Percentiles rank a stretch among this genome's conserved stretches.
These are phyloP conservation scores for Saitozyma podzolica DNA, from an alignment of 768 basidiomycete genomes.

Conservation along the genomic window DNA sequence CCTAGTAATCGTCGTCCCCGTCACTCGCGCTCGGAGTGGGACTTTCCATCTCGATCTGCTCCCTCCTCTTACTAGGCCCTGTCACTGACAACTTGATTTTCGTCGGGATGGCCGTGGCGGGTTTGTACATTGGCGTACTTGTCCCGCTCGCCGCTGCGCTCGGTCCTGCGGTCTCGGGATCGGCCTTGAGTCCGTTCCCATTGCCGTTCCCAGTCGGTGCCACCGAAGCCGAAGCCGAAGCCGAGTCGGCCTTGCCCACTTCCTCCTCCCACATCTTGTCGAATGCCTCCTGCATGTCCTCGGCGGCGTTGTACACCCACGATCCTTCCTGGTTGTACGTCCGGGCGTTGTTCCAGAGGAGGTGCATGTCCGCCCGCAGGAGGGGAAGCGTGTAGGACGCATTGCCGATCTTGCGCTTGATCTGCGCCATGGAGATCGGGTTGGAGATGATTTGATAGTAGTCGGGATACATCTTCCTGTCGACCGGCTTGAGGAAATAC, in stretches of 20 bases:
- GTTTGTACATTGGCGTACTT: slow-evolving; percentile 44
- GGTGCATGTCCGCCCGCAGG: slow-evolving; percentile 75
- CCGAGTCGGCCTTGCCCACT: slow-evolving; percentile 16
- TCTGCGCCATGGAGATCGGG: slow-evolving; percentile 83
- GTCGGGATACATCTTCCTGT: slow-evolving; percentile 68
- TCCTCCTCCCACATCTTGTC: slow-evolving; percentile 66
- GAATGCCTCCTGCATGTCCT: slow-evolving; percentile 90
- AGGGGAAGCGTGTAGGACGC: slow-evolving; percentile 72
- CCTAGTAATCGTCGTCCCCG: slow-evolving; percentile 27
- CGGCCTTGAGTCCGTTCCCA: slow-evolving; percentile 7
- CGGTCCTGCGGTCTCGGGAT: slow-evolving; percentile 1
- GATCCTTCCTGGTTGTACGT: slow-evolving; percentile 93
- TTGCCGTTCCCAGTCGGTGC: neutral
- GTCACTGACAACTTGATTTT: slow-evolving; percentile 28
- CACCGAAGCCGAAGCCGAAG: neutral
- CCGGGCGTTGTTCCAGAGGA: slow-evolving; percentile 92
- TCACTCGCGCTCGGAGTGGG: slow-evolving; percentile 1
- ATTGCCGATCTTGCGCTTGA: slow-evolving; percentile 65
- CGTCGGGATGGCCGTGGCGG: slow-evolving; percentile 7
- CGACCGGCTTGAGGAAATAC: slow-evolving; percentile 50
- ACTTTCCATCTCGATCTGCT: slow-evolving; percentile 5
- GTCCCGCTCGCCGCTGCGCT: slow-evolving; percentile 27
- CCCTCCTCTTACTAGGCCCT: slow-evolving; percentile 11
- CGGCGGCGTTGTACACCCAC: slow-evolving; percentile 91
- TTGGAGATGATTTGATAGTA: slow-evolving; percentile 85